Evolutionary conservation across 2,329 filamentous ascomycete genomes (phyloP).

Genomic region (Fusarium torulosum): DNA sequence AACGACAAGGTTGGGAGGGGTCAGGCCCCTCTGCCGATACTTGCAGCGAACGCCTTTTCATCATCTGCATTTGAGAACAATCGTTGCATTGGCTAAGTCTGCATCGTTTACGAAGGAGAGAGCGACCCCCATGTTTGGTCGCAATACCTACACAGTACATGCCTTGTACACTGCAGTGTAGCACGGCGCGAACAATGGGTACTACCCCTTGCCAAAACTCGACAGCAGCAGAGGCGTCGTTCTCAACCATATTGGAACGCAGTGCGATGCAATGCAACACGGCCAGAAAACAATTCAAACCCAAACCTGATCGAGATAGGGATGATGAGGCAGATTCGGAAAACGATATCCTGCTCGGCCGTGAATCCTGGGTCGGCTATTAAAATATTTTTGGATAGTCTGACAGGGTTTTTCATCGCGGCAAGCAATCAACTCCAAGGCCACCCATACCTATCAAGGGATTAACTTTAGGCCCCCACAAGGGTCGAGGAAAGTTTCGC

Average conservation of each 20-base stretch:
- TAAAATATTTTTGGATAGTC: constrained; percentile 31
- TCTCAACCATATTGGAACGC: constrained; percentile 13
- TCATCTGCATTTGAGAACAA: constrained; percentile 29
- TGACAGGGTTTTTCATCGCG: constrained; percentile 20
- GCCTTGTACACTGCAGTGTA: constrained; percentile 4
- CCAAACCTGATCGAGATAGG: constrained; percentile 18
- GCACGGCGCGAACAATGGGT: constrained; percentile 6
- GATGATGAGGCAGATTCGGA: constrained; percentile 24
- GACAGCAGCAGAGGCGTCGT: constrained; percentile 27
- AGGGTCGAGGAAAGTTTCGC: constrained; percentile 26
- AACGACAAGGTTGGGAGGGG: constrained; percentile 17
- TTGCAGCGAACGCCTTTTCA: constrained; percentile 33
- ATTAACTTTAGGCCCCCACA: constrained; percentile 26
- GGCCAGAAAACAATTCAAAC: not conserved
- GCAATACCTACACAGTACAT: not conserved
- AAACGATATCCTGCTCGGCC: constrained; percentile 28
- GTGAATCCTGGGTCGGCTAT: constrained; percentile 35
- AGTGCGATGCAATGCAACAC: constrained; percentile 8
- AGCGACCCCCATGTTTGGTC: constrained; percentile 11
- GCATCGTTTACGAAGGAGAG: constrained; percentile 18
- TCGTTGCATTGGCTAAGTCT: constrained; percentile 21
- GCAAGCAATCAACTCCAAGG: constrained; percentile 21
- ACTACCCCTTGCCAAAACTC: constrained; percentile 22
- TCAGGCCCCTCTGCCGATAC: constrained; percentile 12
- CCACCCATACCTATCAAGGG: constrained; percentile 14